A percentile compares a stretch with the other conserved stretches of the same genome.
Evolutionary conservation across 2,329 filamentous ascomycete genomes (phyloP).

Genomic region (Ophiosphaerella korrae): DNA sequence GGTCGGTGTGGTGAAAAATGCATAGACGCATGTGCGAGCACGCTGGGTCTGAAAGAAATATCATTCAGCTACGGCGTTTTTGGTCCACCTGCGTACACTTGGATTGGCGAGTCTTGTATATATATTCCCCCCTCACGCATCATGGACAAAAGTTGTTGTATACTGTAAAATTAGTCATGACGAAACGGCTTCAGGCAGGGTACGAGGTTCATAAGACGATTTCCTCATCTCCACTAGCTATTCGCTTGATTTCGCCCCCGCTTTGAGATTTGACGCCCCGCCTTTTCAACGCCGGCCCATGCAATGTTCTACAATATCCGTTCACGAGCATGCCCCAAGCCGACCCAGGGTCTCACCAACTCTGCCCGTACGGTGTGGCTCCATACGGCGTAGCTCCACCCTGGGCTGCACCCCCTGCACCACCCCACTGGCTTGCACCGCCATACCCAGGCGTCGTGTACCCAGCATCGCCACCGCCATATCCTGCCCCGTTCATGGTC

Average conservation of each 20-base stretch:
- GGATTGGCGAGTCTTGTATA: conserved; percentile 24
- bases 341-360: conserved; percentile 19
- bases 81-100: not conserved
- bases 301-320: conserved; percentile 27
- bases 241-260: not conserved
- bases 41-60: not conserved
- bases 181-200: conserved; percentile 5
- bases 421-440: conserved; percentile 68
- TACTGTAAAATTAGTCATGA: conserved; percentile 30
- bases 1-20: conserved; percentile 93
- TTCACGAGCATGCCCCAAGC: not conserved
- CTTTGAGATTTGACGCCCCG: conserved; percentile 7
- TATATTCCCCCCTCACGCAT: conserved; percentile 40
- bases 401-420: conserved; percentile 29
- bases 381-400: conserved; percentile 61
- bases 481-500: conserved; percentile 55
- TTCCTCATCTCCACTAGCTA: not conserved
- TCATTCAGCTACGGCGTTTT: not conserved
- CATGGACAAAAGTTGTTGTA: conserved; percentile 21
- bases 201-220: not conserved
- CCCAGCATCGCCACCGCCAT: conserved; percentile 65
- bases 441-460: conserved; percentile 68
- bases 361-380: conserved; percentile 63
- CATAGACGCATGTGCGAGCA: conserved; percentile 45
- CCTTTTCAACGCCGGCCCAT: conserved; percentile 34